These are phyloP conservation scores for Talaromyces ruber DNA, from an alignment of 495 filamentous ascomycete genomes.

Conservation along the genomic window DNA sequence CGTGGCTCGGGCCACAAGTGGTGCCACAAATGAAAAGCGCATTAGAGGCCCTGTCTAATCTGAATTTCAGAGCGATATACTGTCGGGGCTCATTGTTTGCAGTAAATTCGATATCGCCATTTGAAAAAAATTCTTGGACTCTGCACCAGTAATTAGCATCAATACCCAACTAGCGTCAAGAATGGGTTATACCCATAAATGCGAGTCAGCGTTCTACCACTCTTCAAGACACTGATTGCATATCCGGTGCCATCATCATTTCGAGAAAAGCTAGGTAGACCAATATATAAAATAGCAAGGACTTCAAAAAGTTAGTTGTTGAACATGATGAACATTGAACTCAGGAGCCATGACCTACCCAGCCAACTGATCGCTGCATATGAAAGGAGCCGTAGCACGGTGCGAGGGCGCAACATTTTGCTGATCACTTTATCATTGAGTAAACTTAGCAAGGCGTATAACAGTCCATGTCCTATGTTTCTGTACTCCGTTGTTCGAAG, in stretches of 20 bases:
- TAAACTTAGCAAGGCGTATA: too few relatives aligned
- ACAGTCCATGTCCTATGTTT: not conserved
- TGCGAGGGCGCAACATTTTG: not conserved
- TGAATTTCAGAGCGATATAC: not conserved
- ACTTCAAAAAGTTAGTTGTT: not conserved
- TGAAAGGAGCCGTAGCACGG: not conserved
- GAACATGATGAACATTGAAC: not conserved
- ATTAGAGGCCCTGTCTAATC: not conserved
- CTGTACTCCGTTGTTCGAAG: too few relatives aligned
- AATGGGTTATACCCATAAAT: not conserved
- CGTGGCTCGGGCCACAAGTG: too few relatives aligned
- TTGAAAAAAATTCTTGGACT: not conserved
- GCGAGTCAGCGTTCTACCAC: not conserved
- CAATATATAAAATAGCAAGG: not conserved
- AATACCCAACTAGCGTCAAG: not conserved
- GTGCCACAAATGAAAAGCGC: not conserved
- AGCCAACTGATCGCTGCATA: not conserved
- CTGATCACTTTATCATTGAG: not conserved
- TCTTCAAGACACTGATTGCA: not conserved
- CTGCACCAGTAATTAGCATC: not conserved
- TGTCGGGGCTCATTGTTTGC: not conserved
- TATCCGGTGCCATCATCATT: not conserved
- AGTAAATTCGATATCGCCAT: not conserved
- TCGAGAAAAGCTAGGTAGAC: constrained; percentile 1
- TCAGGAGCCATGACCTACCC: not conserved